A percentile compares a stretch with the other conserved stretches of the same genome.
These are phyloP conservation scores for Austroboletus niveus DNA, from an alignment of 1,284 basidiomycete genomes.

Conservation along the genomic window DNA sequence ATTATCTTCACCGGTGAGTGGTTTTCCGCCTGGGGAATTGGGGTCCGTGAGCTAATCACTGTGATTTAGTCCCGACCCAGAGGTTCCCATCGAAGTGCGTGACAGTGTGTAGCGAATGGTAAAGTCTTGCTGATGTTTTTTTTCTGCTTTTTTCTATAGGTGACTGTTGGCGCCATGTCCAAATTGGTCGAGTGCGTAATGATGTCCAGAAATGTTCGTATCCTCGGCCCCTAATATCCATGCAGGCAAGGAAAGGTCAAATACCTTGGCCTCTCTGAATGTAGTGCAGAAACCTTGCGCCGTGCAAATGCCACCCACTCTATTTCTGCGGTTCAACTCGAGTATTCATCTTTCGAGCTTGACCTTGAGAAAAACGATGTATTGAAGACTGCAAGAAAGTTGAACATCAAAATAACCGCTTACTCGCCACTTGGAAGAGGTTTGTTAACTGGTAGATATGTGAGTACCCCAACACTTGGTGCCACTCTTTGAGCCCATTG, in stretches of 20 bases:
- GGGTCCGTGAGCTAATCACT: no score
- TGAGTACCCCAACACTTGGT: slow-evolving; percentile 10
- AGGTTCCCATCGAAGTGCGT: slow-evolving; percentile 20
- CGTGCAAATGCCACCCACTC: slow-evolving; percentile 41
- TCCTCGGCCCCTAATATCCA: not conserved
- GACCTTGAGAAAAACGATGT: slow-evolving; percentile 31
- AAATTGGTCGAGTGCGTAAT: slow-evolving; percentile 33
- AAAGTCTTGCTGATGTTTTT: no score
- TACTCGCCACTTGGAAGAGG: slow-evolving; percentile 48
- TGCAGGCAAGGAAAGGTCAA: slow-evolving; percentile 39
- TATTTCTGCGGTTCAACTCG: slow-evolving; percentile 46
- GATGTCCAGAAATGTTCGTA: not conserved
- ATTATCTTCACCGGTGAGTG: slow-evolving; percentile 30
- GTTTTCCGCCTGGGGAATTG: not conserved
- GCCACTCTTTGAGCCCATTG: not conserved
- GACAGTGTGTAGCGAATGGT: not conserved
- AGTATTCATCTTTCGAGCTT: slow-evolving; percentile 43
- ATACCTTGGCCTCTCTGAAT: slow-evolving; percentile 47
- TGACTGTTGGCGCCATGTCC: slow-evolving; percentile 34
- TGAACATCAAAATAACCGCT: slow-evolving; percentile 36
- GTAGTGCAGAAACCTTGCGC: slow-evolving; percentile 42
- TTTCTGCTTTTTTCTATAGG: slow-evolving; percentile 12
- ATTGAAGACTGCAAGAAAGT: slow-evolving; percentile 29
- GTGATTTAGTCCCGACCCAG: slow-evolving; percentile 15
- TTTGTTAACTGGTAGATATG: slow-evolving; percentile 41